These are phyloP conservation scores for Tephrocybe sp. DNA, from an alignment of 768 basidiomycete species.

Conservation along the genomic window DNA sequence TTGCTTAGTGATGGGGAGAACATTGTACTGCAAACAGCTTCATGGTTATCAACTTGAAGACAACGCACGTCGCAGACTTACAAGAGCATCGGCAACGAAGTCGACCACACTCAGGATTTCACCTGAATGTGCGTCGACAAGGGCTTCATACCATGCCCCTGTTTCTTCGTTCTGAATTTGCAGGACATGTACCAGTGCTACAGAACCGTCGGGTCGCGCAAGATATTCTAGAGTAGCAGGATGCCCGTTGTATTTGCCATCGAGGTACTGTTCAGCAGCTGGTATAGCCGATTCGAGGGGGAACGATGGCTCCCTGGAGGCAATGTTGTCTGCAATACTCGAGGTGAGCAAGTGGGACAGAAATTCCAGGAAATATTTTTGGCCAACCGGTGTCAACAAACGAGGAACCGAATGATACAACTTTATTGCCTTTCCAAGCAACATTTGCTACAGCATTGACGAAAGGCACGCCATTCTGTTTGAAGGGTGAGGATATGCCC, in stretches of 20 bases:
- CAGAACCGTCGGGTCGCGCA: slow-evolving; percentile 34
- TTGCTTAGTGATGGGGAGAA: slow-evolving; percentile 45
- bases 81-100: slow-evolving; percentile 44
- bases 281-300: slow-evolving; percentile 33
- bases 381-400: slow-evolving; percentile 29
- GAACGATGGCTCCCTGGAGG: slow-evolving; percentile 38
- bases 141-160: slow-evolving; percentile 55
- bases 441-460: slow-evolving; percentile 37
- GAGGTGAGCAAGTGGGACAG: too few species aligned
- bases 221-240: slow-evolving; percentile 40
- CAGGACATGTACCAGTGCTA: slow-evolving; percentile 39
- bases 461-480: slow-evolving; percentile 31
- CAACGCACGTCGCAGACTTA: slow-evolving; percentile 17
- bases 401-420: slow-evolving; percentile 32
- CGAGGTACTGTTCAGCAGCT: slow-evolving; percentile 32
- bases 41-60: neutral
- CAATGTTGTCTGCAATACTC: slow-evolving; percentile 23
- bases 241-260: slow-evolving; percentile 38
- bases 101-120: slow-evolving; percentile 48
- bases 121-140: slow-evolving; percentile 52
- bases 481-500: neutral
- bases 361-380: too few species aligned
- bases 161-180: slow-evolving; percentile 31
- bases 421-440: slow-evolving; percentile 29
- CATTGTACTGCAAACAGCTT: slow-evolving; percentile 33